Base-by-base conservation (phyloP, 805 yeast genomes). In the Scheffersomyces stipitis region DNA sequence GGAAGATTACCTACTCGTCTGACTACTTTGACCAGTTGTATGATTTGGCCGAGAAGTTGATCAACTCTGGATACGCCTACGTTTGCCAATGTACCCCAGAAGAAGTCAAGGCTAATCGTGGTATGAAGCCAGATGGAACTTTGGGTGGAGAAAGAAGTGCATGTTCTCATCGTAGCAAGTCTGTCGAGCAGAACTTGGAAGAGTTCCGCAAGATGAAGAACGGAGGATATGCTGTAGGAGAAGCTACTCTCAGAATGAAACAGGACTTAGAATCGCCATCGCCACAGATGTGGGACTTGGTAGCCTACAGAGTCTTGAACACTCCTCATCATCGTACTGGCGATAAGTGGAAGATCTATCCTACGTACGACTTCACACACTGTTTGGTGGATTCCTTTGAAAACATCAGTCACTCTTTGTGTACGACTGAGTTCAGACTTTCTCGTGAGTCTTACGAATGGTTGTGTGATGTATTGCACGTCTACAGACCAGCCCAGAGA, bases 281-380 rank as follows among this genome's bases (percentile, higher is more conserved):
- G 46, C 99, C 99, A 13, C 99, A 93, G 69, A 93, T 93, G 99
- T 93, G 99, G 99, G 99, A 93, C 66, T 75, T 93, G 47, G 93
- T 93, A 44, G 99, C 99, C 9, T 93, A 93, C 69, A 80, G 99
- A 62, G 96, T 93, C 3, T 73, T 93, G 52, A 76, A 91, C 51
- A 89, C 96, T 10, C 79, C 89, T 23, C 99, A 93, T 66, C 95
- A 91, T 66, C 83, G 98, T 68, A 93, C 99, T 9, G 99, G 98
- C 38, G 83, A 80, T 58, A 86, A 86, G 65, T 93, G 99, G 99
- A 87, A 85, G 66, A 91, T 93, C 44, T 93, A 93, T 58, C 99
- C 99, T 49, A 93, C 99, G 16, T 93, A 93, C 61, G 99, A 93
- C 63, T 93, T 93, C 71, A 93, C 99, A 22, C 99, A 93, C 80